Evolutionary conservation across 2,329 filamentous ascomycete species (phyloP), one percentile per base, ranked within the genome.

Genomic region (Pseudogymnoascus sp.): DNA sequence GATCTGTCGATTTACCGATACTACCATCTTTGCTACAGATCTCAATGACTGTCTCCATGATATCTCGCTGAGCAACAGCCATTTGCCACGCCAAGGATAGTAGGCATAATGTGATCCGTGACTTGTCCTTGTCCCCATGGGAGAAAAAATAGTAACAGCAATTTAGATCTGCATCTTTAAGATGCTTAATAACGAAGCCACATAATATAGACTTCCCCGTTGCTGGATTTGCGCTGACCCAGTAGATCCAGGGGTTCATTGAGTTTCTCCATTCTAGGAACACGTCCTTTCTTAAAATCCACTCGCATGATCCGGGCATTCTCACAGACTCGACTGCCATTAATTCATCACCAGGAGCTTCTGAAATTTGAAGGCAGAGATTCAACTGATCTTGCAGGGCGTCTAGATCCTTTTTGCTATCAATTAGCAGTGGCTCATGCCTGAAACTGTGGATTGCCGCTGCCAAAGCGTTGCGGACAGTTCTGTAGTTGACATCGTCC

Each of bases 331-430:
- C 14, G 3, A 16, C 36, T 38, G 36, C 14, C 36, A n/a, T 38
- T 6, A n/a, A 38, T 38, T 38, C 36, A 38, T 38, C 36, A 38
- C 14, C 5, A 7, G 36, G 36, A 7, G 36, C 36, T n/a, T 38
- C 36, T 38, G 36, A 38, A 77, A 14, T 72, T 73, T 61, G 37
- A 64, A 2, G 76, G 76, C 0, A 74, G 65, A 4, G 72, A 68
- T 49, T 74, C 70, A 12, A 77, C 67, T 16, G 73, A 65, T 28
- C 14, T 38, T 38, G 36, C 5, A 38, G 14, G 14, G 36, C 14
- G 14, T 5, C 36, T 38, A 38, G 36, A n/a, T 38, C 14, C 5
- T 7, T n/a, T 16, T 38, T n/a, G 36, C 14, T 38, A 38, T 38
- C 36, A 38, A 38, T 38, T 37, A 2, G 12, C 36, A 37, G 12